phyloP scores from a whole-genome alignment of 352 stramenopile species.

The Phytophthora tubulina region DNA sequence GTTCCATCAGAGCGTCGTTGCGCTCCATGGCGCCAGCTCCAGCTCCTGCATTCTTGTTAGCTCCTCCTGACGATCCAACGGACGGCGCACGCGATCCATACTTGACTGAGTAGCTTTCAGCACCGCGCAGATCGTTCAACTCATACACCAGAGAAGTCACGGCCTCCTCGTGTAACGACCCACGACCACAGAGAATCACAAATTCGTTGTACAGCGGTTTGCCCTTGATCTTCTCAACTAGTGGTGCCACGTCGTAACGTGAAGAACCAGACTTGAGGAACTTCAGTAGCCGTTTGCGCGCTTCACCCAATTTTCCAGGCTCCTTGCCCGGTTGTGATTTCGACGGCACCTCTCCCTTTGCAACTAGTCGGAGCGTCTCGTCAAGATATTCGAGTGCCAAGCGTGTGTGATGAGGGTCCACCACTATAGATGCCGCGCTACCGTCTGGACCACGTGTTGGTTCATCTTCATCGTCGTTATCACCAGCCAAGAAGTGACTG shows the following conservation, averaged over 20 bases:
- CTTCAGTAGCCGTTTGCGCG: constrained; percentile 81
- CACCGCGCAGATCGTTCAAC: constrained; percentile 82
- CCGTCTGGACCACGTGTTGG: constrained; percentile 32
- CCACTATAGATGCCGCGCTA: constrained; percentile 39
- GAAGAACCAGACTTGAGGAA: constrained; percentile 84
- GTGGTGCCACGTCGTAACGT: constrained; percentile 75
- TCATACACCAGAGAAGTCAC: constrained; percentile 81
- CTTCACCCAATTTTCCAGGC: constrained; percentile 70
- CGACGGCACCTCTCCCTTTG: constrained; percentile 73
- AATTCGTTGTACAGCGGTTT: constrained; percentile 87
- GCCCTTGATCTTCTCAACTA: constrained; percentile 82
- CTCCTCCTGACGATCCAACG: constrained; percentile 25
- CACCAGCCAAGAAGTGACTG: constrained; percentile 79
- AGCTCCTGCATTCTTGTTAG: constrained; percentile 50
- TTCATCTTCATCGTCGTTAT: constrained; percentile 70
- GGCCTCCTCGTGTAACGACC: constrained; percentile 82
- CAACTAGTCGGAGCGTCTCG: constrained; percentile 82
- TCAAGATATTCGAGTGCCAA: constrained; percentile 90
- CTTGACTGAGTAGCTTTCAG: constrained; percentile 86
- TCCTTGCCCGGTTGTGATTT: constrained; percentile 88
- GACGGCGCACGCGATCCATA: constrained; percentile 59
- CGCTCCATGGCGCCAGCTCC: constrained; percentile 47
- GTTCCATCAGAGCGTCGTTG: constrained; percentile 79
- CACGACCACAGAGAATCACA: constrained; percentile 85
- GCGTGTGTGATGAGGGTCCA: constrained; percentile 84